phyloP scores from a whole-genome alignment of 345 rosid genomes.

The Cardamine chenopodiifolia region DNA sequence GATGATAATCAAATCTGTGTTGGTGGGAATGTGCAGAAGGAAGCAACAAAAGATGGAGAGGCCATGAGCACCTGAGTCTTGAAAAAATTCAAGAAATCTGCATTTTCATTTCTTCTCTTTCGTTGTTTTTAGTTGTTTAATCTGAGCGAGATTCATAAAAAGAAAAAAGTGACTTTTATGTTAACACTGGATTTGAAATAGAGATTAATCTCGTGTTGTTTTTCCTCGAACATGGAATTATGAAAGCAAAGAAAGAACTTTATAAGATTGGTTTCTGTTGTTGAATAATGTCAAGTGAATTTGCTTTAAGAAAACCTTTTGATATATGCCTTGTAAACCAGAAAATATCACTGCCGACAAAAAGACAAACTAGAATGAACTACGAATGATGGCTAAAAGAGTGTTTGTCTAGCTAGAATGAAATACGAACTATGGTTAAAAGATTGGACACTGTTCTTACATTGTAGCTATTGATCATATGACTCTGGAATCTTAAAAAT shows the following conservation, averaged over 20 bases:
- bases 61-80: constrained; percentile 11
- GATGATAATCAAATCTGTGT: not conserved
- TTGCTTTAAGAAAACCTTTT: too few relatives aligned
- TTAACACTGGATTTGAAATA: not conserved
- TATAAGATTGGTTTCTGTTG: not conserved
- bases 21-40: constrained; percentile 49
- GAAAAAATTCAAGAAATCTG: not conserved
- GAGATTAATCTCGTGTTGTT: constrained; percentile 1
- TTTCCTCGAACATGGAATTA: not conserved
- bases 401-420: too few relatives aligned
- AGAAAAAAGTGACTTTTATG: not conserved
- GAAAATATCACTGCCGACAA: too few relatives aligned
- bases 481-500: too few relatives aligned
- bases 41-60: constrained; percentile 28
- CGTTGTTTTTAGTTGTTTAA: not conserved
- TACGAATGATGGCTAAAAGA: too few relatives aligned
- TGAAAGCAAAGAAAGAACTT: not conserved
- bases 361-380: too few relatives aligned
- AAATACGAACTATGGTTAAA: too few relatives aligned
- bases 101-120: constrained; percentile 2
- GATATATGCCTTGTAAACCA: too few relatives aligned
- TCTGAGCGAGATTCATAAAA: not conserved
- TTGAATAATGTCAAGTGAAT: not conserved
- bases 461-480: too few relatives aligned
- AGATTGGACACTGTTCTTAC: too few relatives aligned